These are phyloP conservation scores for Pythium catenulatum DNA, from an alignment of 352 stramenopile genomes.

Conservation along the genomic window DNA sequence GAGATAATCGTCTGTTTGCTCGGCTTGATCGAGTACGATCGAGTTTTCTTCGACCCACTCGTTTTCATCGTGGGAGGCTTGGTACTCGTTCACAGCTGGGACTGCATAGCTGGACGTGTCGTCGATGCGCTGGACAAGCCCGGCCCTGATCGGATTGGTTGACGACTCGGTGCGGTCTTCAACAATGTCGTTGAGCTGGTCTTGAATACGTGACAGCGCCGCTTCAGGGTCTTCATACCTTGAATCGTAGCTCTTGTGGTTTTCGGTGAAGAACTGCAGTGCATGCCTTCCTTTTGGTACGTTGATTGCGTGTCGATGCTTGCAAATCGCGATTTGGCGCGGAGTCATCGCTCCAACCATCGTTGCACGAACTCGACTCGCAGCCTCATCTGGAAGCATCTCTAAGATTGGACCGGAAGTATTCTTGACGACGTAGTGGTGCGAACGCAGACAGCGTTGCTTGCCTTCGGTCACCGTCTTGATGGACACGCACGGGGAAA, in stretches of 20 bases:
- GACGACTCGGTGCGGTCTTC: not conserved
- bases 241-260: not conserved
- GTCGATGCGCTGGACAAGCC: slow-evolving; percentile 3
- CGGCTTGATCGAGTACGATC: not conserved
- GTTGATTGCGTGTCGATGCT: not conserved
- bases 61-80: not conserved
- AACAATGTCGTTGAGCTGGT: not conserved
- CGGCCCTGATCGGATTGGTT: not conserved
- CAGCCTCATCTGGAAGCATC: slow-evolving; percentile 16
- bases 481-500: slow-evolving; percentile 14
- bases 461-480: slow-evolving; percentile 30
- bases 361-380: not conserved
- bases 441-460: slow-evolving; percentile 20
- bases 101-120: slow-evolving; percentile 22
- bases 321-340: slow-evolving; percentile 2
- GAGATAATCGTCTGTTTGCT: slow-evolving; percentile 15
- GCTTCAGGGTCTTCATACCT: not conserved
- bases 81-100: not conserved
- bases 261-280: not conserved
- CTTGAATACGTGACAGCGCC: not conserved
- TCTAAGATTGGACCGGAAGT: slow-evolving; percentile 20
- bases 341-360: slow-evolving; percentile 33
- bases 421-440: slow-evolving; percentile 56
- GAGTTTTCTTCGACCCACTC: slow-evolving; percentile 8
- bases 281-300: not conserved